These are phyloP conservation scores for Urochloa ruziziensis DNA, from an alignment of 176 grass and related monocot species.

Conservation along the genomic window DNA sequence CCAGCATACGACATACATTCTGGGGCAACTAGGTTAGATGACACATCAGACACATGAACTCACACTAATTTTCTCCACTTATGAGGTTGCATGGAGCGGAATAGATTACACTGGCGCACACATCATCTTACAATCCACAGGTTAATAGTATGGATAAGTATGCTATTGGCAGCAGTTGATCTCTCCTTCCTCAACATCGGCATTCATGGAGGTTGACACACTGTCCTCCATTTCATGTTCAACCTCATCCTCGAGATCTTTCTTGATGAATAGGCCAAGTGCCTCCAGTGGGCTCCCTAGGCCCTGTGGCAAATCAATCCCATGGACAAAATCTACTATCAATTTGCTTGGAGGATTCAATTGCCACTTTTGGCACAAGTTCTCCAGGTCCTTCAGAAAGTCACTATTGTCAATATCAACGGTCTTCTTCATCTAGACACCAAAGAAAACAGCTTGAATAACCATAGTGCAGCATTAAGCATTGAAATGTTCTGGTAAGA, in stretches of 20 bases:
- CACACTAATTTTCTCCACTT: background rate
- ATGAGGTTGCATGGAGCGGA: background rate
- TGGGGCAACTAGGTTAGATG: constrained; percentile 16
- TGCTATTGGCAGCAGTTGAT: constrained; percentile 39
- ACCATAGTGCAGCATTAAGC: constrained; percentile 1
- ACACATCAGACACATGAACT: background rate
- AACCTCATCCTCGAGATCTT: constrained; percentile 50
- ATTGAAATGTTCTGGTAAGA: constrained; percentile 14
- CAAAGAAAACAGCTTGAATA: constrained; percentile 13
- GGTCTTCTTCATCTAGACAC: constrained; percentile 77
- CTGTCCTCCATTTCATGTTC: constrained; percentile 52
- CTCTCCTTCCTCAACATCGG: constrained; percentile 64
- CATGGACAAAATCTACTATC: constrained; percentile 42
- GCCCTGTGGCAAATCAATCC: constrained; percentile 39
- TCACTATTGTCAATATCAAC: constrained; percentile 85
- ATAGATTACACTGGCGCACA: constrained; percentile 12
- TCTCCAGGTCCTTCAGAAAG: constrained; percentile 61
- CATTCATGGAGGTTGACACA: constrained; percentile 26
- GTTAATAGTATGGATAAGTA: background rate
- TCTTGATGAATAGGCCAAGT: constrained; percentile 78
- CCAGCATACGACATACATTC: background rate
- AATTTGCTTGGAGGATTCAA: constrained; percentile 32
- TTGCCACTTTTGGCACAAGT: constrained; percentile 43
- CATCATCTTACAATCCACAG: constrained; percentile 10
- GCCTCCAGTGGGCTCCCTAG: constrained; percentile 61